These are phyloP conservation scores for Colletotrichum navitas DNA, from an alignment of 2,329 filamentous ascomycete species.

Conservation along the genomic window DNA sequence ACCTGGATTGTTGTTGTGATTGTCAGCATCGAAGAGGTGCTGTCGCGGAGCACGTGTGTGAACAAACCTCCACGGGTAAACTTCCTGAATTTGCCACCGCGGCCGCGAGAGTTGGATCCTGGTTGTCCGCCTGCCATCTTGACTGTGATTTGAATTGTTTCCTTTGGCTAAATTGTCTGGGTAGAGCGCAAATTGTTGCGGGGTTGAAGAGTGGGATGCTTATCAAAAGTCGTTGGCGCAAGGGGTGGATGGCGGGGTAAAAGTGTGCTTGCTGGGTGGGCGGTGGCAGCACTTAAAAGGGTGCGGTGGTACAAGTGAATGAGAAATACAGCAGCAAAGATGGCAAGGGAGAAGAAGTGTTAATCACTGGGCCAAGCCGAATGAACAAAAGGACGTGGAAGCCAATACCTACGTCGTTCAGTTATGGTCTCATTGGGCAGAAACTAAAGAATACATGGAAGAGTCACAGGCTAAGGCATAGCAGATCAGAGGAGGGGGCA, in stretches of 20 bases:
- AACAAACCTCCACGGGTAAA: conserved; percentile 86
- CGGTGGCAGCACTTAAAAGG: conserved; percentile 26
- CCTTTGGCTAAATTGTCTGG: conserved; percentile 21
- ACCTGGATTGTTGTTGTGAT: conserved; percentile 62
- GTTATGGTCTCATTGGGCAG: conserved; percentile 8
- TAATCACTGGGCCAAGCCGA: background rate
- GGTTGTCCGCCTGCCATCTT: conserved; percentile 62
- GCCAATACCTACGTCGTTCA: background rate
- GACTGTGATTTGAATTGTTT: conserved; percentile 43
- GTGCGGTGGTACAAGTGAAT: conserved; percentile 8
- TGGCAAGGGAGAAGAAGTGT: background rate
- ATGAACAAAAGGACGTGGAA: background rate
- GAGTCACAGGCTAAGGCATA: conserved; percentile 26
- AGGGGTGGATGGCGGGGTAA: conserved; percentile 35
- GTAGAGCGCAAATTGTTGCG: conserved; percentile 39
- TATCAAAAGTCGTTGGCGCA: conserved; percentile 18
- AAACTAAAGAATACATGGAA: conserved; percentile 9
- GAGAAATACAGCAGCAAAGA: background rate
- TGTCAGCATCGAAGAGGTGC: conserved; percentile 38
- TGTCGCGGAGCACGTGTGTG: conserved; percentile 6
- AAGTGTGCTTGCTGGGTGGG: conserved; percentile 25
- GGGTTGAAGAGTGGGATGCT: conserved; percentile 41
- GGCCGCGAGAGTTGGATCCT: conserved; percentile 73
- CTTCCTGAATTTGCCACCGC: conserved; percentile 95
- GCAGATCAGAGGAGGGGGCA: conserved; percentile 18